A percentile compares a stretch with the other conserved stretches of the same genome.
Evolutionary conservation across 2,329 filamentous ascomycete genomes (phyloP).

Genomic region (Nemania sp.): DNA sequence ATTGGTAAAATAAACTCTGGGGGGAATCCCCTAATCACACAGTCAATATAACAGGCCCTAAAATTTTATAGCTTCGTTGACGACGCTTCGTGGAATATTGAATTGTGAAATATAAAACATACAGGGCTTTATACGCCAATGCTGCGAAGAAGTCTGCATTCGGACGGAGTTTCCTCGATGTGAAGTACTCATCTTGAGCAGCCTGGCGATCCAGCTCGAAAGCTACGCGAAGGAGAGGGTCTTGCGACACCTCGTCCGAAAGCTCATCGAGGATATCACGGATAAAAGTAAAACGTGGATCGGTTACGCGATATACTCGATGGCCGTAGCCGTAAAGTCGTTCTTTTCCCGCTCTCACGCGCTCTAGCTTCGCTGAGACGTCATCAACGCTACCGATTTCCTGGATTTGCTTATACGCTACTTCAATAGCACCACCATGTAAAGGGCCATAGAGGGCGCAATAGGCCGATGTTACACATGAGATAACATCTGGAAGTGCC

Average conservation of each 20-base stretch:
- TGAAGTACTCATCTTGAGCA: slow-evolving; percentile 42
- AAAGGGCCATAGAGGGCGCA: slow-evolving; percentile 40
- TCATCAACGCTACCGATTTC: slow-evolving; percentile 37
- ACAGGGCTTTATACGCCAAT: slow-evolving; percentile 42
- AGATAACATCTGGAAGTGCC: slow-evolving; percentile 38
- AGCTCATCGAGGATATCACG: slow-evolving; percentile 36
- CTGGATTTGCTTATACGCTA: slow-evolving; percentile 42
- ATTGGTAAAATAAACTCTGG: slow-evolving; percentile 41
- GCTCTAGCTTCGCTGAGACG: slow-evolving; percentile 36
- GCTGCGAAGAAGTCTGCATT: slow-evolving; percentile 42
- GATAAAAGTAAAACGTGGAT: slow-evolving; percentile 41
- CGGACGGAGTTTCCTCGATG: slow-evolving; percentile 39
- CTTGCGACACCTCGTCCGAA: slow-evolving; percentile 33
- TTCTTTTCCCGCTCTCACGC: slow-evolving; percentile 41
- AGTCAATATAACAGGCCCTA: slow-evolving; percentile 14
- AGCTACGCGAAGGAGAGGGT: slow-evolving; percentile 39
- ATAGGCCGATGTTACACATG: slow-evolving; percentile 36
- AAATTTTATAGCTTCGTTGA: background rate
- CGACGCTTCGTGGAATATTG: background rate
- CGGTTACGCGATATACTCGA: slow-evolving; percentile 41
- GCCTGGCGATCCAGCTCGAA: slow-evolving; percentile 40
- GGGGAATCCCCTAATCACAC: slow-evolving; percentile 34
- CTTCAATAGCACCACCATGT: slow-evolving; percentile 43
- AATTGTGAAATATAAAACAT: slow-evolving; percentile 6
- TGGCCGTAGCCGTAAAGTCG: slow-evolving; percentile 43